phyloP scores from a whole-genome alignment of 1,139 yeast species.

The Pichia cactophila region DNA sequence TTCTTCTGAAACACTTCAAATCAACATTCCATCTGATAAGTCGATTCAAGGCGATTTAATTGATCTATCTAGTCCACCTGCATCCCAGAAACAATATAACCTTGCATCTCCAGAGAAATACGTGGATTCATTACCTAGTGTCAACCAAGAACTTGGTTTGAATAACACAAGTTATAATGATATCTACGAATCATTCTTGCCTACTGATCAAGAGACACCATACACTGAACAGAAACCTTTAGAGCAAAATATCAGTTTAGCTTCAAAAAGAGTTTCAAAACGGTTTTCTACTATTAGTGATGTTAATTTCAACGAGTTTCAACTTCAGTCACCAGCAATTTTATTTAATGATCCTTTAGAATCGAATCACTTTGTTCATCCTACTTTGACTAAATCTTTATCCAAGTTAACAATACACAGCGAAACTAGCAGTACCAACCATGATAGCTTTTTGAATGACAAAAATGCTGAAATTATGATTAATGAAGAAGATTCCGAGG shows the following conservation, averaged over 20 bases:
- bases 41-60: conserved; percentile 22
- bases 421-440: neutral
- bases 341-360: conserved; percentile 22
- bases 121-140: neutral
- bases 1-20: conserved; percentile 15
- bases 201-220: neutral
- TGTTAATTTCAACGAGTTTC: conserved; percentile 4
- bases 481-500: conserved; percentile 14
- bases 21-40: neutral
- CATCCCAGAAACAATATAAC: neutral
- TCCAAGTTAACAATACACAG: conserved; percentile 8
- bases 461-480: conserved; percentile 7
- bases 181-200: conserved; percentile 14
- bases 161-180: conserved; percentile 11
- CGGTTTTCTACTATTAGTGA: conserved; percentile 13
- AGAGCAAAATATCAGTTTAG: neutral
- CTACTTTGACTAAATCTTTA: conserved; percentile 8
- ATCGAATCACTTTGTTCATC: conserved; percentile 15
- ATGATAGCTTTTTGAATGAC: conserved; percentile 18
- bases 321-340: conserved; percentile 20
- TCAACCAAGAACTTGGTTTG: neutral
- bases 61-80: conserved; percentile 22
- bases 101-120: neutral
- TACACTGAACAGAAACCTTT: neutral
- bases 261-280: conserved; percentile 5